Evolutionary conservation across 1,139 yeast species (phyloP).

Genomic region (Candida buenavistaensis): DNA sequence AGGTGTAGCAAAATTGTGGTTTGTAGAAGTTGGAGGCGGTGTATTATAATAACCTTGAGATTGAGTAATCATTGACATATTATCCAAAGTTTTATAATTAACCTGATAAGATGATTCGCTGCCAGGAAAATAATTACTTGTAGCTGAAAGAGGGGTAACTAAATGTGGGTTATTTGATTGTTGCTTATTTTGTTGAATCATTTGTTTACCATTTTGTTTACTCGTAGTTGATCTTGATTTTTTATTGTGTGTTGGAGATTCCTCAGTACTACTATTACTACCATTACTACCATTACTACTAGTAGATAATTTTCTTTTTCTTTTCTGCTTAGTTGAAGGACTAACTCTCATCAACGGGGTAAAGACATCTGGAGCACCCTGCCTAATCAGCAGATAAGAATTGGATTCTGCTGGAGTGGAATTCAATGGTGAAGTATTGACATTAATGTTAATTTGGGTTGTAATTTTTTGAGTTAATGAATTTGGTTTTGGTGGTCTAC

Average conservation of each 20-base stretch:
- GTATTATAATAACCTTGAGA: slow-evolving; percentile 16
- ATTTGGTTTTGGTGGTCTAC: slow-evolving; percentile 49
- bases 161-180: slow-evolving; percentile 9
- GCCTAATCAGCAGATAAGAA: slow-evolving; percentile 38
- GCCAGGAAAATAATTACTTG: slow-evolving; percentile 15
- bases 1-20: slow-evolving; percentile 9
- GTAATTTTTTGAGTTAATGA: slow-evolving; percentile 43
- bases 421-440: slow-evolving; percentile 37
- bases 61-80: slow-evolving; percentile 23
- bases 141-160: slow-evolving; percentile 22
- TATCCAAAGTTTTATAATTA: slow-evolving; percentile 38
- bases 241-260: slow-evolving; percentile 14
- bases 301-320: slow-evolving; percentile 15
- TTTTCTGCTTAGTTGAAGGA: slow-evolving; percentile 26
- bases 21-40: slow-evolving; percentile 20
- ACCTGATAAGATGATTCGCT: slow-evolving; percentile 24
- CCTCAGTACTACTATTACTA: slow-evolving; percentile 3
- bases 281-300: neutral
- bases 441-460: slow-evolving; percentile 43
- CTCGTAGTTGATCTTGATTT: slow-evolving; percentile 12
- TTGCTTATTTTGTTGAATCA: neutral
- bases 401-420: slow-evolving; percentile 38
- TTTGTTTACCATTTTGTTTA: slow-evolving; percentile 9
- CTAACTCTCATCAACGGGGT: slow-evolving; percentile 50
- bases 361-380: slow-evolving; percentile 48